Evolutionary conservation across 1,284 basidiomycete species (phyloP), one percentile per base, ranked within the genome.

Genomic region (Chalciporus sp.): DNA sequence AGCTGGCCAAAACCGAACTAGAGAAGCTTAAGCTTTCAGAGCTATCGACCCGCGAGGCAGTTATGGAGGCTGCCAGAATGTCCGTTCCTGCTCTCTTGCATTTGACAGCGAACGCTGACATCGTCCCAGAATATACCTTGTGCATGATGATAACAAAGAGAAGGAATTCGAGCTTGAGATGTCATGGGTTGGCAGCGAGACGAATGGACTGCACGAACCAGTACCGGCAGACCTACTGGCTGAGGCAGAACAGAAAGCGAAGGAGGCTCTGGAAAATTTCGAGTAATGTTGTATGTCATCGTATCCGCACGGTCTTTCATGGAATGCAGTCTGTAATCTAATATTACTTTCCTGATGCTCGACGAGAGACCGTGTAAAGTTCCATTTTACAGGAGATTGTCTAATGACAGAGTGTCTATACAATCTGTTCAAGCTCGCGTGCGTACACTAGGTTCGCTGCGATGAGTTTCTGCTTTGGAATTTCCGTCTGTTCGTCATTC

Each of bases 121-220:
- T 37, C 20, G 41, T 54, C 41, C 3, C 67, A 98, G 95, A 70
- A 96, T 99, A 70, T 95, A 98, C 75, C 85, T 95, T 53, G 95
- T 97, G 14, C 97, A 99, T 69, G 96, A 99, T 61, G 97, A 99
- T 64, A 81, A 92, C 54, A 98, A 98, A 72, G 96, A 99, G 76
- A 97, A 97, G 70, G 91, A 95, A 51, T 99, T 99, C 64, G 97
- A 99, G 72, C 83, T 99, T 23, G 97, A 99, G 73, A 84, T 99
- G 81, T 93, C 95, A 37, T 99, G 97, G 97, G 86, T 98, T 56
- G 86, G 94, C 28, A 81, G 86, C 27, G 94, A 97, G 74, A 92
- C 91, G 20, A 86, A 88, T 27, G 86, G 85, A 45, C 74, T 88
- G 50, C 95, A 98, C 72, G 77, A 83, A 29, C 80, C 85, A 12